Conservation (phyloP, 2,329 filamentous ascomycete species). For the Paraconiothyrium sp. region DNA sequence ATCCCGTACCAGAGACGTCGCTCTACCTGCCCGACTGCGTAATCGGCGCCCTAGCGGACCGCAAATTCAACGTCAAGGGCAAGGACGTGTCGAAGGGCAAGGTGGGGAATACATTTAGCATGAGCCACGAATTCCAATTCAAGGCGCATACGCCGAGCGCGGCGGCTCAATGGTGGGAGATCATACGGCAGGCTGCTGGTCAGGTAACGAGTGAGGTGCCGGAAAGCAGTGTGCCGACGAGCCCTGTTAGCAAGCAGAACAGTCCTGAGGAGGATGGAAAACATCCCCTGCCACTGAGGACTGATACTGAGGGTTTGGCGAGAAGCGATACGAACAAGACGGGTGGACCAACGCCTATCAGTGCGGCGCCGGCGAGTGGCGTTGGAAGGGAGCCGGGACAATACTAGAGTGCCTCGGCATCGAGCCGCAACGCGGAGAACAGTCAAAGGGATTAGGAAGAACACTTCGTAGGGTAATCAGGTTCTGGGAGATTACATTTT, state of each 20-base stretch:
- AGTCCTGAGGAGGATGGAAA: constrained; percentile 26
- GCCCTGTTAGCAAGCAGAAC: constrained; percentile 40
- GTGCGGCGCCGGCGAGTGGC: constrained; percentile 32
- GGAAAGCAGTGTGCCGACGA: constrained; percentile 45
- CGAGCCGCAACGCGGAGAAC: no score
- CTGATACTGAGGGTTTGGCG: constrained; percentile 45
- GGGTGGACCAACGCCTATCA: constrained; percentile 19
- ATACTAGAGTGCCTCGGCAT: constrained; percentile 25
- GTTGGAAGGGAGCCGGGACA: constrained; percentile 44
- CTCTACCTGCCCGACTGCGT: constrained; percentile 92
- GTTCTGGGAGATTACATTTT: neutral
- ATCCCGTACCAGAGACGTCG: constrained; percentile 85
- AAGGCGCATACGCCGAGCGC: constrained; percentile 84
- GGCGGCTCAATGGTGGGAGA: constrained; percentile 84
- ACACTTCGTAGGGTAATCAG: neutral
- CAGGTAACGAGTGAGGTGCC: constrained; percentile 54
- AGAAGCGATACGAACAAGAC: constrained; percentile 23
- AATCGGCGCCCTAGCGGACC: constrained; percentile 75
- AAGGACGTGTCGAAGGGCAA: constrained; percentile 85
- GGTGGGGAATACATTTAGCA: constrained; percentile 81
- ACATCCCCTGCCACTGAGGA: constrained; percentile 44
- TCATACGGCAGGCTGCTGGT: constrained; percentile 72
- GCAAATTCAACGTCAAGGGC: constrained; percentile 94
- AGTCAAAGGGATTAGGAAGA: no score
- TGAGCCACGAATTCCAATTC: constrained; percentile 82